Evolutionary conservation across 257 asterid species (phyloP).

Genomic region (Scutellaria minor): DNA sequence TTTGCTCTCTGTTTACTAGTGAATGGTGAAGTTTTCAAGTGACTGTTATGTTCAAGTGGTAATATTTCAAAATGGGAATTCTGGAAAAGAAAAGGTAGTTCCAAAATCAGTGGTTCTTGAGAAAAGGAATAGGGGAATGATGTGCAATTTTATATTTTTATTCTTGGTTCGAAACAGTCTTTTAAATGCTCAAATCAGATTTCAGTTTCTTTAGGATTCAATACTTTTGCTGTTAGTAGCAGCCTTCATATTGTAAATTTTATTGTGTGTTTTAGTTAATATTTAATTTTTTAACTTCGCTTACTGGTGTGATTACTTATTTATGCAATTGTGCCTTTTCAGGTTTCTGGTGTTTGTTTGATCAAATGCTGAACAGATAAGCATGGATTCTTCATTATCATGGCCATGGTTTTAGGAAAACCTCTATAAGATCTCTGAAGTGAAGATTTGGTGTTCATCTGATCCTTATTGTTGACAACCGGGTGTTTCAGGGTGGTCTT

Average conservation of each 20-base stretch:
- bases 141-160: not conserved
- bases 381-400: not conserved
- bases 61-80: not conserved
- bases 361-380: constrained; percentile 17
- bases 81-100: not conserved
- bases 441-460: not conserved
- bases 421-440: constrained; percentile 11
- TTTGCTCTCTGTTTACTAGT: not conserved
- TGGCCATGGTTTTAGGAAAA: not conserved
- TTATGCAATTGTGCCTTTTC: constrained; percentile 22
- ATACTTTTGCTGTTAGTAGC: not conserved
- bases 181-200: not conserved
- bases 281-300: not conserved
- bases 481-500: constrained; percentile 14
- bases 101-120: not conserved
- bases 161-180: not conserved
- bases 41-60: too few species aligned
- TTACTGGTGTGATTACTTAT: constrained; percentile 3
- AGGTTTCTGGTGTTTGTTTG: constrained; percentile 35
- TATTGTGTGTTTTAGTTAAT: constrained; percentile 14
- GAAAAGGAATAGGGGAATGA: constrained; percentile 14
- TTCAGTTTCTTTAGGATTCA: not conserved
- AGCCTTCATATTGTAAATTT: not conserved
- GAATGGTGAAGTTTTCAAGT: constrained; percentile 14
- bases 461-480: not conserved